These are phyloP conservation scores for Myxozyma vanderwaltii DNA, from an alignment of 805 yeast genomes.

Conservation along the genomic window DNA sequence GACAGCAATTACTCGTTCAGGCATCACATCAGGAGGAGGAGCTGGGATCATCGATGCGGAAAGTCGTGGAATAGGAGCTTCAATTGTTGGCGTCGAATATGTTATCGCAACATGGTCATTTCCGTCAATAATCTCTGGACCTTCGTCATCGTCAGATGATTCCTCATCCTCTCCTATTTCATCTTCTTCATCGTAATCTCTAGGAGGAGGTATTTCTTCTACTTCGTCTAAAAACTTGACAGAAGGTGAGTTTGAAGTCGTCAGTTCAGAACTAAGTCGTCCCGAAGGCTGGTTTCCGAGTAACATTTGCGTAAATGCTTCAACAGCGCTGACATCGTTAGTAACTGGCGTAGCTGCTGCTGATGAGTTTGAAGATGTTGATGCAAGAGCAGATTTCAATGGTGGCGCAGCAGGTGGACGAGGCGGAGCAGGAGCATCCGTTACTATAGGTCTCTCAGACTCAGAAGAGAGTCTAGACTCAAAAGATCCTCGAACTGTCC, in stretches of 20 bases:
- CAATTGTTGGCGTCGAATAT: constrained; percentile 1
- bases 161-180: constrained; percentile 5
- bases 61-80: constrained; percentile 1
- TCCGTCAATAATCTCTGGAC: constrained; percentile 1
- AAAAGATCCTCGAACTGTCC: not conserved
- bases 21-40: not conserved
- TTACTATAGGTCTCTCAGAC: not conserved
- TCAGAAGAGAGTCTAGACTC: not conserved
- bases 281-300: constrained; percentile 11
- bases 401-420: too few relatives aligned
- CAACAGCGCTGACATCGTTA: constrained; percentile 22
- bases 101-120: not conserved
- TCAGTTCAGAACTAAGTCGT: not conserved
- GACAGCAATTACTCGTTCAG: not conserved
- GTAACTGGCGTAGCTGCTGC: not conserved
- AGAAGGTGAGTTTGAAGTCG: not conserved
- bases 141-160: constrained; percentile 14
- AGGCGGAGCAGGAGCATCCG: not conserved
- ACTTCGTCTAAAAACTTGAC: constrained; percentile 9
- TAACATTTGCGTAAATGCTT: constrained; percentile 32
- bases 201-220: constrained; percentile 2
- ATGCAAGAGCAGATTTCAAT: constrained; percentile 3
- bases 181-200: constrained; percentile 12
- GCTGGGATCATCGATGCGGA: constrained; percentile 1
- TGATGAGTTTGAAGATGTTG: not conserved